Base-by-base conservation (phyloP, 371 early-diverging fungal genomes). In the Syncephalastrum racemosum region DNA sequence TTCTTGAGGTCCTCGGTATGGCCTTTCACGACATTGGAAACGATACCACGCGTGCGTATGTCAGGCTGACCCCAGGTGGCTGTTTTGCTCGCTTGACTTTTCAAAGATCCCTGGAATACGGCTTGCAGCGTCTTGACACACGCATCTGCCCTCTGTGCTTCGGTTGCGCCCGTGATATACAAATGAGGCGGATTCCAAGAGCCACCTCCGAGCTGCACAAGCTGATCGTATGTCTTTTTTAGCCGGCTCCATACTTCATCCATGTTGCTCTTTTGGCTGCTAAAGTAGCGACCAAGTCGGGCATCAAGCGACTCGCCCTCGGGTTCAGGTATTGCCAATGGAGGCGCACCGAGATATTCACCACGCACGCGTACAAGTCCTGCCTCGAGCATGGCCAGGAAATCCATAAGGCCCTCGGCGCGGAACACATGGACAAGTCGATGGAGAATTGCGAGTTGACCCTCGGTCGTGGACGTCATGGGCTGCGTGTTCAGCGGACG, bases 351-450 rank as follows among this genome's bases (percentile, higher is more conserved):
- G 20, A 23, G 24, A n/a, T 40, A 18, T 3, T 49, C 49, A 1
- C 24, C 8, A 4, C 49, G 60, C 23, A 60, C 24, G 3, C 45
- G 19, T 13, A 48, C 20, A 18, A 60, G 48, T 3, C 24, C 42
- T 15, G 53, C 23, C 46, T 72, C 73, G 24, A 62, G 19, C 1
- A n/a, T 20, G 0, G 36, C 56, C 27, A 72, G 47, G 23, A 60
- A 59, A 1, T 62, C 58, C 4, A 64, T 46, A 1, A 72, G 25
- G 0, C 58, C 66, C 10, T 59, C 39, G 5, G 59, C 58, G 13
- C 61, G 62, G 2, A 73, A 23, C 0, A 70, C 60, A 40, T 67
- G 64, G 45, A 63, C 63, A 10, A 73, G n/a, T 15, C 66, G 59
- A 40, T 53, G 61, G 0, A 69, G 8, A 10, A 68, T 67, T 2